Base-by-base conservation (phyloP, 495 filamentous ascomycete genomes). In the Hypoxylon lienhwacheense region DNA sequence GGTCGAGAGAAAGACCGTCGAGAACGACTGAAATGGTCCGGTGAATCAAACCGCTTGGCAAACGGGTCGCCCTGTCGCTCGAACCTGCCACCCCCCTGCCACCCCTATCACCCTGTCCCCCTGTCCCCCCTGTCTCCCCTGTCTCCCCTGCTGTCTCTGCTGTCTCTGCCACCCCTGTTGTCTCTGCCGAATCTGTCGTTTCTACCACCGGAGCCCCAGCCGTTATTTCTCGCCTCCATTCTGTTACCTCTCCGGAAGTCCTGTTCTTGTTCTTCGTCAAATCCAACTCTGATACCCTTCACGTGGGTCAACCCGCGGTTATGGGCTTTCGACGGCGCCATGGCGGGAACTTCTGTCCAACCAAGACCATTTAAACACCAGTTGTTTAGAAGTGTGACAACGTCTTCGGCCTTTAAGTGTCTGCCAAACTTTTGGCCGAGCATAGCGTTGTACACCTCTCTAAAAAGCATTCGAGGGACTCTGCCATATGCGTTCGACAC, bases 311-410 rank as follows among this genome's bases (percentile, higher is more conserved):
- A 63, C 15, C 79, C 74, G 26, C 87, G 63, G 54, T 76, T 81
- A 3, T 44, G 14, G 1, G 72, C 77, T 14, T 81, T 11, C n/a
- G 32, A 57, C 1, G 58, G 53, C 8, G 63, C 35, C 6, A 95
- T 58, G 2, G 53, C 52, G 1, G 90, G 90, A 7, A 80, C 75
- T 46, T 76, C 51, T 0, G 69, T 46, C 73, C 88, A 73, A 7
- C 85, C 82, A 75, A 84, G 89, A 2, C 81, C 84, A 25, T 80
- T 69, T 16, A 68, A 65, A 32, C 79, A 73, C 63, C 84, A 77
- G n/a, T 79, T 66, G 66, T 91, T 90, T 46, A 93, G 64, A 3
- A 72, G 66, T 3, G 75, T 36, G 10, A 89, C 66, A 17, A 84
- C 42, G 3, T 56, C 55, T 2, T 66, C 58, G 24, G 69, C 71